Conservation (phyloP, 2,329 filamentous ascomycete genomes). For the Knufia petricola region DNA sequence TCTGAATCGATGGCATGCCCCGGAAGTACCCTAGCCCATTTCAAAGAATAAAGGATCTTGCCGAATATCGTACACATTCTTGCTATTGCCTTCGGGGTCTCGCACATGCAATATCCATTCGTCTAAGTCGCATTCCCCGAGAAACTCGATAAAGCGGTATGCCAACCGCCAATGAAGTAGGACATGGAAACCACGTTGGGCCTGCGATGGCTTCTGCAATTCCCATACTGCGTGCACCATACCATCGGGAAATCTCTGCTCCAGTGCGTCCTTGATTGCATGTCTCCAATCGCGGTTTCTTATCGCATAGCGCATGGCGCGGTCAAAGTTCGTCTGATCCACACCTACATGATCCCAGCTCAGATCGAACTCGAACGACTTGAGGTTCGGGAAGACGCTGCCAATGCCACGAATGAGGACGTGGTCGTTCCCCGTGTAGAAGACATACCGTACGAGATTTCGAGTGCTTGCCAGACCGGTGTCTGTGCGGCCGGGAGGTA, state of each 20-base stretch:
- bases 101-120: slow-evolving; percentile 5
- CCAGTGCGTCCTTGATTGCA: slow-evolving; percentile 8
- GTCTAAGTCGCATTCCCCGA: slow-evolving; percentile 5
- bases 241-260: slow-evolving; percentile 8
- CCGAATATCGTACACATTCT: slow-evolving; percentile 8
- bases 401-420: neutral
- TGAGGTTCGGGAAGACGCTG: neutral
- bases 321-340: slow-evolving; percentile 7
- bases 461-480: neutral
- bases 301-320: slow-evolving; percentile 1
- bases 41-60: slow-evolving; percentile 9
- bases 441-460: slow-evolving; percentile 2
- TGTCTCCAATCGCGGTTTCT: slow-evolving; percentile 7
- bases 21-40: neutral
- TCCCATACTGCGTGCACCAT: slow-evolving; percentile 2
- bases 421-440: slow-evolving; percentile 4
- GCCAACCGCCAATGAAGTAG: slow-evolving; percentile 4
- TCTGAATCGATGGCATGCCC: too few relatives aligned
- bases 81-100: neutral
- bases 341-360: slow-evolving; percentile 5
- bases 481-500: neutral
- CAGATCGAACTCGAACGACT: slow-evolving; percentile 8
- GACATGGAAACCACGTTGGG: neutral
- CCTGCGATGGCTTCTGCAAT: neutral
- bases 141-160: slow-evolving; percentile 9